A percentile compares a stretch with the other conserved stretches of the same genome.
These are phyloP conservation scores for Pisolithus albus DNA, from an alignment of 768 basidiomycete genomes.

Conservation along the genomic window DNA sequence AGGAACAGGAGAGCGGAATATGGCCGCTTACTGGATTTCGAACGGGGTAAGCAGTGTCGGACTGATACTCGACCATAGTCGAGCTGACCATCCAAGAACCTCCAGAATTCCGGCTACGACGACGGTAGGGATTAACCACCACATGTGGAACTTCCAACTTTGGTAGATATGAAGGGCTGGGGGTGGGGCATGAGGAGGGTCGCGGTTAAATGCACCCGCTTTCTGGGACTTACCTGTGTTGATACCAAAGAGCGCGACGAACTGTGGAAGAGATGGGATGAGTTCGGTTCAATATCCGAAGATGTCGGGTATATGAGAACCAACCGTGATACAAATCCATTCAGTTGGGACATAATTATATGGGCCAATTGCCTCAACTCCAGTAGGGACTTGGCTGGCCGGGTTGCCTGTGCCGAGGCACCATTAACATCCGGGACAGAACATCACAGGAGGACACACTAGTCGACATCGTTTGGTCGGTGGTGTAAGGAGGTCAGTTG, in stretches of 20 bases:
- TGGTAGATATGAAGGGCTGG: constrained; percentile 43
- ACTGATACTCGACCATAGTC: constrained; percentile 42
- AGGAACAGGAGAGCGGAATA: too few species aligned
- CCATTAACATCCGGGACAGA: background rate
- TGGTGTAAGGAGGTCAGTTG: too few species aligned
- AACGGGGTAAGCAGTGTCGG: constrained; percentile 24
- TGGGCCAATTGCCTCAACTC: background rate
- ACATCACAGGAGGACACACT: too few species aligned
- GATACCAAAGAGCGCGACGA: background rate
- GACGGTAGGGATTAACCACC: constrained; percentile 49
- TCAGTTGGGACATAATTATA: background rate
- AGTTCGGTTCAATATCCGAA: background rate
- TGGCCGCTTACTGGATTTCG: constrained; percentile 36
- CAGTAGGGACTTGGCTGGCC: background rate
- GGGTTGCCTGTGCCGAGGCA: background rate
- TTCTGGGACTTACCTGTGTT: background rate
- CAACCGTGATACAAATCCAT: background rate
- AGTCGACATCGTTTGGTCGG: too few species aligned
- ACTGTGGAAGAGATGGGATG: background rate
- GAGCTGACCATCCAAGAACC: constrained; percentile 47
- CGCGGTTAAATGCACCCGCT: background rate
- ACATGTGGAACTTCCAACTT: constrained; percentile 36
- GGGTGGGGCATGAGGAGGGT: background rate
- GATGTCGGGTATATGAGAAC: background rate
- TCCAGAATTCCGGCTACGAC: constrained; percentile 44